phyloP scores from a whole-genome alignment of 2,329 filamentous ascomycete genomes.

The Orbilia quercus region DNA sequence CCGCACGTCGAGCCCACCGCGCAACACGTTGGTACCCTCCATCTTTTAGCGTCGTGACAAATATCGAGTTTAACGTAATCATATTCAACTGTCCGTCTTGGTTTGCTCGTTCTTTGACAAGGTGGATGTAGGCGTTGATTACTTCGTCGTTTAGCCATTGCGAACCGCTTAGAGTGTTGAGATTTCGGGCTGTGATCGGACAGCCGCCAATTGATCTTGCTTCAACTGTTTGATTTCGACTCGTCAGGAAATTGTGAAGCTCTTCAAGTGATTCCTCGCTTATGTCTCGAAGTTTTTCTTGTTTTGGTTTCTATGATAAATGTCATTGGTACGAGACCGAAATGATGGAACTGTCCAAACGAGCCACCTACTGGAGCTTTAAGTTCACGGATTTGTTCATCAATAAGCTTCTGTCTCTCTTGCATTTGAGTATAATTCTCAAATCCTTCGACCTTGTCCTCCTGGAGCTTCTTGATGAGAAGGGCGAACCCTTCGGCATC shows the following conservation, averaged over 20 bases:
- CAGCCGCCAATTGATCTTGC: slow-evolving; percentile 37
- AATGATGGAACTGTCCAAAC: background rate
- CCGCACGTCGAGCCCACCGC: slow-evolving; percentile 55
- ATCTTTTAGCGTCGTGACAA: slow-evolving; percentile 47
- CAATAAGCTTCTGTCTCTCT: slow-evolving; percentile 36
- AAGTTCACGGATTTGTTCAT: slow-evolving; percentile 36
- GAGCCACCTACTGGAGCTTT: slow-evolving; percentile 13
- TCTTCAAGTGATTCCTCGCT: slow-evolving; percentile 21
- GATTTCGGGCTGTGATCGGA: slow-evolving; percentile 52
- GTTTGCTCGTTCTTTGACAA: slow-evolving; percentile 58
- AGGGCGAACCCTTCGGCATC: slow-evolving; percentile 32
- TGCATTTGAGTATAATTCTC: slow-evolving; percentile 44
- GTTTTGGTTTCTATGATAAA: slow-evolving; percentile 26
- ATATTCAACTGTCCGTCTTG: slow-evolving; percentile 41
- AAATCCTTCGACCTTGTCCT: slow-evolving; percentile 48
- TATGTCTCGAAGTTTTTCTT: slow-evolving; percentile 37
- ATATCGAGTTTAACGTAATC: slow-evolving; percentile 56
- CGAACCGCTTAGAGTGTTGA: slow-evolving; percentile 39
- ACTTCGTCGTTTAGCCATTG: slow-evolving; percentile 60
- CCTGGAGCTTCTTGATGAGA: slow-evolving; percentile 42
- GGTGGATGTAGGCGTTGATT: slow-evolving; percentile 58
- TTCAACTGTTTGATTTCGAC: slow-evolving; percentile 8
- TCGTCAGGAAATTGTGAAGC: slow-evolving; percentile 25
- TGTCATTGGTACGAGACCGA: background rate
- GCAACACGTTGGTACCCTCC: slow-evolving; percentile 55